Percentiles rank a stretch among this genome's conserved stretches.
These are phyloP conservation scores for Yamadazyma kitorensis DNA, from an alignment of 805 yeast species.

Conservation along the genomic window DNA sequence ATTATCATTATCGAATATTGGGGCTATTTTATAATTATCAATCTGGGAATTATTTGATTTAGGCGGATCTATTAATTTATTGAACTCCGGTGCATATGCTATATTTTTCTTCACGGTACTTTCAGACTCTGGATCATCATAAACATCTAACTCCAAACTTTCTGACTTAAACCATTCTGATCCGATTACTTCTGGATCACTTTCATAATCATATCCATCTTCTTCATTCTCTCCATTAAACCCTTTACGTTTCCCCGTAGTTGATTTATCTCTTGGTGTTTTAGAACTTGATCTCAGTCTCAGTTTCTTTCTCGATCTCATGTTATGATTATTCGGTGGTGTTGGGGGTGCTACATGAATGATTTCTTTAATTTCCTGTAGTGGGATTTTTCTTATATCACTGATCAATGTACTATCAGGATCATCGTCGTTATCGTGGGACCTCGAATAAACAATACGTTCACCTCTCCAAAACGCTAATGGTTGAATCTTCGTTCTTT, in stretches of 20 bases:
- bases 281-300: conserved; percentile 1
- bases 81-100: conserved; percentile 65
- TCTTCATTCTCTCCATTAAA: conserved; percentile 6
- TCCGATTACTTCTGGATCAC: conserved; percentile 43
- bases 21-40: conserved; percentile 58
- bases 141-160: conserved; percentile 45
- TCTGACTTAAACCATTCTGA: conserved; percentile 52
- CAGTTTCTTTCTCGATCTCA: neutral
- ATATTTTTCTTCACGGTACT: conserved; percentile 34
- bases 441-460: conserved; percentile 54
- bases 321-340: neutral
- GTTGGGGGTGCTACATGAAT: conserved; percentile 44
- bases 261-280: conserved; percentile 5
- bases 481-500: conserved; percentile 64
- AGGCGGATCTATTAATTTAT: conserved; percentile 36
- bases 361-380: conserved; percentile 58
- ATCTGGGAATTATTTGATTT: conserved; percentile 27
- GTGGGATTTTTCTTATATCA: conserved; percentile 38
- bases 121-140: conserved; percentile 42
- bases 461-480: conserved; percentile 86
- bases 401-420: conserved; percentile 40
- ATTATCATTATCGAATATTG: conserved; percentile 58
- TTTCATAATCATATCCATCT: conserved; percentile 26
- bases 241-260: conserved; percentile 5
- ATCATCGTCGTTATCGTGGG: conserved; percentile 27